phyloP scores from a whole-genome alignment of 2,329 filamentous ascomycete species.

The Alternaria ventricosa region DNA sequence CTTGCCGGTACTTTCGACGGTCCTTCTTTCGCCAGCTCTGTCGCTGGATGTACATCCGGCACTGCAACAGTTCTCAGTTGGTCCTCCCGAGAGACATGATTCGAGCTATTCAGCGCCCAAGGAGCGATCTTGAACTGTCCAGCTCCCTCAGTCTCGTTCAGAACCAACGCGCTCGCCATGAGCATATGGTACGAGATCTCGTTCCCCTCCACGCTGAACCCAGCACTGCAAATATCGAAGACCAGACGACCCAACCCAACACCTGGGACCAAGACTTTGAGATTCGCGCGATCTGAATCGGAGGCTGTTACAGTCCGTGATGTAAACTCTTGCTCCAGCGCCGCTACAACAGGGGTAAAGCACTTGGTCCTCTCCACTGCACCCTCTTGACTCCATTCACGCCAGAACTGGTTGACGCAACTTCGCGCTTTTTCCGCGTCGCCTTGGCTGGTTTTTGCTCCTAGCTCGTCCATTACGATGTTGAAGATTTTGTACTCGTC shows the following conservation, averaged over 20 bases:
- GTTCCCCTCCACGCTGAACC: constrained; percentile 83
- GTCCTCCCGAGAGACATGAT: constrained; percentile 74
- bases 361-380: constrained; percentile 74
- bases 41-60: constrained; percentile 70
- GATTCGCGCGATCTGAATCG: constrained; percentile 37
- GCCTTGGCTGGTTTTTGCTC: constrained; percentile 70
- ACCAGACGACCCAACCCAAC: constrained; percentile 88
- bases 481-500: constrained; percentile 45
- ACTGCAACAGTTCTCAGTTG: constrained; percentile 77
- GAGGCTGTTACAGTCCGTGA: constrained; percentile 50
- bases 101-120: constrained; percentile 88
- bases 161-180: constrained; percentile 78
- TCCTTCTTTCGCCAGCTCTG: constrained; percentile 37
- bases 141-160: constrained; percentile 69
- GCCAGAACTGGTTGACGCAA: constrained; percentile 90
- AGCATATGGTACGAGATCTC: constrained; percentile 96
- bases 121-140: constrained; percentile 78
- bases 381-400: constrained; percentile 90
- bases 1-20: constrained; percentile 41
- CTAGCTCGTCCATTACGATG: constrained; percentile 68
- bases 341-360: constrained; percentile 74
- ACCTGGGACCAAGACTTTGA: constrained; percentile 83
- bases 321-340: constrained; percentile 54
- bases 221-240: constrained; percentile 78
- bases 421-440: constrained; percentile 93